phyloP scores from a whole-genome alignment of 2,329 filamentous ascomycete genomes.

The Coniochaeta ligniaria region DNA sequence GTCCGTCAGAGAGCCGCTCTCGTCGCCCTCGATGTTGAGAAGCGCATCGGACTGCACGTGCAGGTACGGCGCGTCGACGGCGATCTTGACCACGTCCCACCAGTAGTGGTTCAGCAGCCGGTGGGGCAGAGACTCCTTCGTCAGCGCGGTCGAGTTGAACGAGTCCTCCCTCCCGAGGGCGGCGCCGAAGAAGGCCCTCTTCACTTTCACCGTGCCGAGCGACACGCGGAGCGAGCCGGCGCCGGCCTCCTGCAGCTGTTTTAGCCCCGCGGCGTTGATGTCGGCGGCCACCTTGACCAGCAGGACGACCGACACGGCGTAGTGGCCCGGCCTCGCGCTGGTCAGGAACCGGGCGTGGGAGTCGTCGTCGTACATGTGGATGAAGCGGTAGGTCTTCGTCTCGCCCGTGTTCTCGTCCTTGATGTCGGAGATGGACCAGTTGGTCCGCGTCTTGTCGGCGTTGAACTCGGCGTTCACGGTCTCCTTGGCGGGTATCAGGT shows the following conservation, averaged over 20 bases:
- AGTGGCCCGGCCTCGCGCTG: neutral
- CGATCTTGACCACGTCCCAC: constrained; percentile 1
- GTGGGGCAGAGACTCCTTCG: constrained; percentile 3
- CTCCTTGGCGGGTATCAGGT: constrained; percentile 2
- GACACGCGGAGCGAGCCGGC: constrained; percentile 1
- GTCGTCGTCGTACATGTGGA: constrained; percentile 2
- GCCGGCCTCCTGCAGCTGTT: neutral
- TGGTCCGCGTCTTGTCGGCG: neutral
- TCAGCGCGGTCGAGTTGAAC: neutral
- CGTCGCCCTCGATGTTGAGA: constrained; percentile 1
- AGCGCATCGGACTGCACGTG: constrained; percentile 1
- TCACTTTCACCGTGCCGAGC: neutral
- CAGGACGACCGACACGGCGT: neutral
- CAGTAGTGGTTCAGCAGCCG: constrained; percentile 4
- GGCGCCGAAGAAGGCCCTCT: constrained; percentile 1
- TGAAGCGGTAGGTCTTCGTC: neutral
- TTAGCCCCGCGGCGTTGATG: neutral
- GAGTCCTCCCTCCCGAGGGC: neutral
- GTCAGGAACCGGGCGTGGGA: constrained; percentile 1
- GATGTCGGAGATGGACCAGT: constrained; percentile 1
- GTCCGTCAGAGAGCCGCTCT: neutral
- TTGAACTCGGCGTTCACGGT: constrained; percentile 1
- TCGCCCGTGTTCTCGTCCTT: neutral
- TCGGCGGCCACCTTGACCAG: neutral
- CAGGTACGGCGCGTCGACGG: neutral